phyloP scores from a whole-genome alignment of 2,329 filamentous ascomycete genomes.

The Colletotrichum siamense region DNA sequence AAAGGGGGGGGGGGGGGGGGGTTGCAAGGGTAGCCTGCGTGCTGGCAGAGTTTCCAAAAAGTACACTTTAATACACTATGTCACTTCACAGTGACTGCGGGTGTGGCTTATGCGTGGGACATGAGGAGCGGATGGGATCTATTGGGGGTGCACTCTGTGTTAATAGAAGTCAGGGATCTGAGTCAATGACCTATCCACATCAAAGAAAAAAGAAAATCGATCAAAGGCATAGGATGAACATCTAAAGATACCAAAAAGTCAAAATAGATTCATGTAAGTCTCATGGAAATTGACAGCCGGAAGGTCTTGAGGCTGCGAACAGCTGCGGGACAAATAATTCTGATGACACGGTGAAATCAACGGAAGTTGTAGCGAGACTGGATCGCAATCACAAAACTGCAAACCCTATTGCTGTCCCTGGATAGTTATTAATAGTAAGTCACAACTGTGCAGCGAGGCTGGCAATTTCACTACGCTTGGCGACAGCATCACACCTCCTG shows the following conservation, averaged over 20 bases:
- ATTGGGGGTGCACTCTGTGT: too few species aligned
- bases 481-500: not conserved
- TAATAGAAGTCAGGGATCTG: not conserved
- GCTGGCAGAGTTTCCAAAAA: too few species aligned
- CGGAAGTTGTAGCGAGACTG: not conserved
- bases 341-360: not conserved
- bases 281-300: not conserved
- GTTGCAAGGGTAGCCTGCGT: too few species aligned
- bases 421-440: not conserved
- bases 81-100: too few species aligned
- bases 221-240: not conserved
- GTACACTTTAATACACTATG: too few species aligned
- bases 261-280: not conserved
- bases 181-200: not conserved
- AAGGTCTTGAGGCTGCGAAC: not conserved
- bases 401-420: not conserved
- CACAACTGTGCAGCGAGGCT: not conserved
- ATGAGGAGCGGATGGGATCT: too few species aligned
- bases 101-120: too few species aligned
- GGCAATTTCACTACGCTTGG: not conserved
- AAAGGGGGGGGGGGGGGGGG: too few species aligned
- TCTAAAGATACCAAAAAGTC: not conserved
- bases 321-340: not conserved
- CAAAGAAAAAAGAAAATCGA: not conserved
- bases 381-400: accelerated